phyloP scores from a whole-genome alignment of 108 stramenopile genomes.

The Conticribra weissflogii region DNA sequence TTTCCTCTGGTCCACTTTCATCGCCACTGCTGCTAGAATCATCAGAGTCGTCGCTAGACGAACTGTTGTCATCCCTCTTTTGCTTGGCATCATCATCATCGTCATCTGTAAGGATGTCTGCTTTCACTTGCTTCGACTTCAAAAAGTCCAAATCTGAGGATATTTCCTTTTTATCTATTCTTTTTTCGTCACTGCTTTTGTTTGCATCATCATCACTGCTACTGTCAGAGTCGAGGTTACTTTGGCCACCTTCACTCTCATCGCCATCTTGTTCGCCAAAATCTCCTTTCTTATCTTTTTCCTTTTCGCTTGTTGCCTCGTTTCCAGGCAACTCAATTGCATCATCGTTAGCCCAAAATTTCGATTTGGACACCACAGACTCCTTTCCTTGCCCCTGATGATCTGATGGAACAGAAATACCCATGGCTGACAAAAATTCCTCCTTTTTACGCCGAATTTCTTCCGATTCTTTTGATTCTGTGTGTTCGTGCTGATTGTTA shows the following conservation, averaged over 20 bases:
- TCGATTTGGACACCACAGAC: conserved; percentile 48
- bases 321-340: conserved; percentile 33
- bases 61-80: conserved; percentile 16
- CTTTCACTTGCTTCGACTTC: conserved; percentile 67
- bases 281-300: background rate
- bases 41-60: conserved; percentile 30
- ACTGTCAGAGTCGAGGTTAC: conserved; percentile 31
- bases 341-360: conserved; percentile 90
- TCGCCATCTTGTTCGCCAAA: conserved; percentile 25
- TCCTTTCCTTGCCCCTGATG: conserved; percentile 23
- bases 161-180: conserved; percentile 6
- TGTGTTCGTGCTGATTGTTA: background rate
- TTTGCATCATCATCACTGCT: conserved; percentile 28
- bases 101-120: conserved; percentile 63
- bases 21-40: conserved; percentile 27
- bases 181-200: conserved; percentile 2
- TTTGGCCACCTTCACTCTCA: conserved; percentile 30
- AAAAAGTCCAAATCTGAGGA: conserved; percentile 83
- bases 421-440: conserved; percentile 56
- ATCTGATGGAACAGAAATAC: conserved; percentile 19
- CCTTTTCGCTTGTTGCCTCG: background rate
- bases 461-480: conserved; percentile 27
- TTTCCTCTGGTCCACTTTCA: conserved; percentile 20
- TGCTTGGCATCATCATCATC: conserved; percentile 49
- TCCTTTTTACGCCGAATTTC: conserved; percentile 37